Conservation (phyloP, 192 early-diverging fungal species). For the Coemansia sp. region DNA sequence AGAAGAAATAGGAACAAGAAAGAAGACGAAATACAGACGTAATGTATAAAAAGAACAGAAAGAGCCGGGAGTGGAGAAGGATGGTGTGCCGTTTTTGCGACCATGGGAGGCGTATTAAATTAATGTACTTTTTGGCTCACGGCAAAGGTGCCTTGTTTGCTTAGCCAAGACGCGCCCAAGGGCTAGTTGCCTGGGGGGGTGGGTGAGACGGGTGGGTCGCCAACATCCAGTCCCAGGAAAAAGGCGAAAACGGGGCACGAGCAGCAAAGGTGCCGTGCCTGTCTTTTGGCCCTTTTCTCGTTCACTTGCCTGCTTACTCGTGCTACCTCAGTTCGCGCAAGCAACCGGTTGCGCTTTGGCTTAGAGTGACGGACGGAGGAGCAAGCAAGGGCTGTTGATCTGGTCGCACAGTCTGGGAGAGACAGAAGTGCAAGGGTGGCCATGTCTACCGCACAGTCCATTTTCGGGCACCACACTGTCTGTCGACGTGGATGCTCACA, state of each 20-base stretch:
- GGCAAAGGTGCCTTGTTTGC: background rate
- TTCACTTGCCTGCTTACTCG: background rate
- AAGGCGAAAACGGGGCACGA: background rate
- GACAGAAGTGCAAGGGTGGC: background rate
- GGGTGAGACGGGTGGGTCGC: conserved; percentile 13
- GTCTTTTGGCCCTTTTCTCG: background rate
- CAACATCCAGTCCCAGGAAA: conserved; percentile 2
- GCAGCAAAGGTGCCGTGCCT: background rate
- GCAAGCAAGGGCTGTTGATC: background rate
- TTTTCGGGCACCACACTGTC: background rate
- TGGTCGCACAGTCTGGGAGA: background rate
- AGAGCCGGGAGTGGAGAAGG: conserved; percentile 13
- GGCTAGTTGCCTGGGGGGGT: conserved; percentile 8
- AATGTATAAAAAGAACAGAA: conserved; percentile 12
- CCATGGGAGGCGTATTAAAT: conserved; percentile 14
- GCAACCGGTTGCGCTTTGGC: background rate
- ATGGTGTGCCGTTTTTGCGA: conserved; percentile 10
- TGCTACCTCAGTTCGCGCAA: background rate
- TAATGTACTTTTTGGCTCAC: conserved; percentile 11
- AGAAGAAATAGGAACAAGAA: conserved; percentile 9
- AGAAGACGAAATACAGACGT: conserved; percentile 5
- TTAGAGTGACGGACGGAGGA: background rate
- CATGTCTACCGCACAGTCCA: background rate
- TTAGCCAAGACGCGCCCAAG: conserved; percentile 4
- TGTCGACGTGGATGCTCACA: background rate